Conservation (phyloP, 768 basidiomycete species). For the Phanerodontia chrysosporium region DNA sequence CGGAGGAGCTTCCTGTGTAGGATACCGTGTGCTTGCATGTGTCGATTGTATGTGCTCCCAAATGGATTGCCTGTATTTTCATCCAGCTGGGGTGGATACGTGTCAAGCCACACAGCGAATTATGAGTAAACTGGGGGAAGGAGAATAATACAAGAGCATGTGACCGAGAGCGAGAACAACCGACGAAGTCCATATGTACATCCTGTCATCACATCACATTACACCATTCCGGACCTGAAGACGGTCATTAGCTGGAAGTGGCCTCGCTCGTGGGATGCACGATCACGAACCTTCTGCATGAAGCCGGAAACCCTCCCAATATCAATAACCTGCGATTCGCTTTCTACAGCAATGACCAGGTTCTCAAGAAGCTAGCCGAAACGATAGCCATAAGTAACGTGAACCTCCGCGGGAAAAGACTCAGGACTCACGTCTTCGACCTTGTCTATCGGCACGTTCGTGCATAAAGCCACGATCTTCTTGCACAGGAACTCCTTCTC, state of each 20-base stretch:
- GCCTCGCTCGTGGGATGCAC: slow-evolving; percentile 1
- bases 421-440: slow-evolving; percentile 76
- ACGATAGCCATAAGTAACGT: neutral
- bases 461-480: slow-evolving; percentile 86
- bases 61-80: slow-evolving; percentile 10
- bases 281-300: slow-evolving; percentile 72
- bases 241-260: neutral
- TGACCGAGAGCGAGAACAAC: neutral
- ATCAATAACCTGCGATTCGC: slow-evolving; percentile 78
- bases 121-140: neutral
- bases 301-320: slow-evolving; percentile 84
- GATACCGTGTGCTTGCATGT: neutral
- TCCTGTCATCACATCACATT: neutral
- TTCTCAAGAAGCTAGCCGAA: slow-evolving; percentile 70
- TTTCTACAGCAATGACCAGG: slow-evolving; percentile 83
- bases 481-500: slow-evolving; percentile 91
- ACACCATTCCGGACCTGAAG: slow-evolving; percentile 4
- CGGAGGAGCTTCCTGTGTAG: slow-evolving; percentile 51
- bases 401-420: neutral
- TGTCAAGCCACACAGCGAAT: neutral
- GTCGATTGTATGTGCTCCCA: neutral
- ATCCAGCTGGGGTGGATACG: neutral
- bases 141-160: slow-evolving; percentile 2
- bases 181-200: neutral
- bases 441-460: slow-evolving; percentile 80